A percentile compares a stretch with the other conserved stretches of the same genome.
Conservation (phyloP, 192 early-diverging fungal genomes). For the Podila minutissima region DNA sequence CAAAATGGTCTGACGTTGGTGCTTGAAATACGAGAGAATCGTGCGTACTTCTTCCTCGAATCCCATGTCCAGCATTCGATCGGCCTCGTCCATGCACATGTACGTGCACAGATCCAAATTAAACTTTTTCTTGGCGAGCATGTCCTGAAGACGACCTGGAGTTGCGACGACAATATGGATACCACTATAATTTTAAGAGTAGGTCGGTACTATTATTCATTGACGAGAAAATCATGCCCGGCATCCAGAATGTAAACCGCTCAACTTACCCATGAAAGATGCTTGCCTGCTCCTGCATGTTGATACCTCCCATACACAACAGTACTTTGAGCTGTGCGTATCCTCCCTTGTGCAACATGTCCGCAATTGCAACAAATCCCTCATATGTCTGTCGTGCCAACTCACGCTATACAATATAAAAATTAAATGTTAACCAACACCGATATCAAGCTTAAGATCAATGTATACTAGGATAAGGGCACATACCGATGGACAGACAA, state of each 20-base stretch:
- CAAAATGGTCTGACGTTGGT: conserved; percentile 95
- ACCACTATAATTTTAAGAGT: conserved; percentile 57
- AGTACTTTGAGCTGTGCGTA: conserved; percentile 82
- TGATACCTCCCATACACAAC: conserved; percentile 95
- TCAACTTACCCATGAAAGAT: conserved; percentile 65
- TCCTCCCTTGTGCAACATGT: conserved; percentile 65
- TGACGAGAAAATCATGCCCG: background rate
- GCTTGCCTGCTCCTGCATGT: conserved; percentile 87
- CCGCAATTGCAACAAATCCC: conserved; percentile 73
- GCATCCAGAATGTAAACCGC: background rate
- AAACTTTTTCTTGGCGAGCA: conserved; percentile 88
- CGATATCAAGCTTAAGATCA: too few relatives aligned
- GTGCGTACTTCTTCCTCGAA: conserved; percentile 98
- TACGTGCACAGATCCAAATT: conserved; percentile 90
- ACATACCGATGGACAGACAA: conserved; percentile 89
- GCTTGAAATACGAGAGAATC: conserved; percentile 95
- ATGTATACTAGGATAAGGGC: too few relatives aligned
- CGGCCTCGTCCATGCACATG: conserved; percentile 97
- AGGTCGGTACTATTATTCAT: too few relatives aligned
- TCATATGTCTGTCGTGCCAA: conserved; percentile 95
- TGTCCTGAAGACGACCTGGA: conserved; percentile 93
- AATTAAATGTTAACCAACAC: too few relatives aligned
- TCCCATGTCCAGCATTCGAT: conserved; percentile 99
- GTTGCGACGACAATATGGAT: conserved; percentile 97
- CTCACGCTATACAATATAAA: conserved; percentile 71